phyloP scores from a whole-genome alignment of 2,329 filamentous ascomycete species.

The Tolypocladium capitatum region DNA sequence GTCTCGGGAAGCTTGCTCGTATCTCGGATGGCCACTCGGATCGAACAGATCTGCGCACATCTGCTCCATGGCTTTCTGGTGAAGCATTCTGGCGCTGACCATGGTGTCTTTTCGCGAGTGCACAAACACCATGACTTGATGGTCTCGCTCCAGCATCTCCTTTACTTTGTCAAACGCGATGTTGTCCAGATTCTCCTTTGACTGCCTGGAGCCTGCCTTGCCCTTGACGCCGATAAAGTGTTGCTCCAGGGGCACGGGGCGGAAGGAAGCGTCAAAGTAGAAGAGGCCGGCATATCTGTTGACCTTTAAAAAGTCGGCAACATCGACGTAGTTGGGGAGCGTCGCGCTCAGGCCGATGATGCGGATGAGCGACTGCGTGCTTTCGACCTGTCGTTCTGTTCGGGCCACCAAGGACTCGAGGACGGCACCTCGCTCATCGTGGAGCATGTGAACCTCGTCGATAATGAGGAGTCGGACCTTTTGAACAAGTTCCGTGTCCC shows the following conservation, averaged over 20 bases:
- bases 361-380: slow-evolving; percentile 91
- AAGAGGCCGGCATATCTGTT: slow-evolving; percentile 88
- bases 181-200: slow-evolving; percentile 77
- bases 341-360: slow-evolving; percentile 94
- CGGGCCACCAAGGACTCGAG: slow-evolving; percentile 90
- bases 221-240: slow-evolving; percentile 96
- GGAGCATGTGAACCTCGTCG: slow-evolving; percentile 98
- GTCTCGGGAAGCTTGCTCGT: slow-evolving; percentile 66
- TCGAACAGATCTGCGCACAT: slow-evolving; percentile 73
- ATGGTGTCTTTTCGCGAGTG: slow-evolving; percentile 93
- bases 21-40: slow-evolving; percentile 63
- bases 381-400: slow-evolving; percentile 93
- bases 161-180: slow-evolving; percentile 88
- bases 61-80: slow-evolving; percentile 75
- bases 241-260: slow-evolving; percentile 89
- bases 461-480: slow-evolving; percentile 95
- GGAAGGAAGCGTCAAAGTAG: slow-evolving; percentile 93
- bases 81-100: slow-evolving; percentile 70
- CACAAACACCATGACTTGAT: slow-evolving; percentile 99
- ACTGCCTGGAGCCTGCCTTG: slow-evolving; percentile 67
- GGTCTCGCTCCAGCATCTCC: slow-evolving; percentile 81
- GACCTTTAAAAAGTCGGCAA: slow-evolving; percentile 92
- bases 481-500: slow-evolving; percentile 93
- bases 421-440: slow-evolving; percentile 92
- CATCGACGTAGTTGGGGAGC: slow-evolving; percentile 90